Percentiles rank a stretch among this genome's conserved stretches.
These are phyloP conservation scores for Orychophragmus violaceus DNA, from an alignment of 345 rosid species.

Conservation along the genomic window DNA sequence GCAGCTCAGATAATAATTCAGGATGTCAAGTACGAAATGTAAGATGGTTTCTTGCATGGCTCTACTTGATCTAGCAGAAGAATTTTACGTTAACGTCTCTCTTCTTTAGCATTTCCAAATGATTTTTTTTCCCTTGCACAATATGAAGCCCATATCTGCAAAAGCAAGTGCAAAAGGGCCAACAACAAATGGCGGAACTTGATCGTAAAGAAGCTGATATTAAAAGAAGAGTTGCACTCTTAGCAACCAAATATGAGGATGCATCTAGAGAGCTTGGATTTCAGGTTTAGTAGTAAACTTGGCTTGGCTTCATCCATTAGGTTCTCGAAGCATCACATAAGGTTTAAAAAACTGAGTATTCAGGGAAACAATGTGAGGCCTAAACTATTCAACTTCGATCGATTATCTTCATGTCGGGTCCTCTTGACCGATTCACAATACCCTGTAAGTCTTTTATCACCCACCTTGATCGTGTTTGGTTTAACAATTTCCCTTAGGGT, in stretches of 20 bases:
- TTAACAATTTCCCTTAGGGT: too few species aligned
- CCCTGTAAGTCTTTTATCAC: too few species aligned
- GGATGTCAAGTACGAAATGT: constrained; percentile 95
- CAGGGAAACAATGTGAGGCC: constrained; percentile 92
- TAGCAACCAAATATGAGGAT: constrained; percentile 78
- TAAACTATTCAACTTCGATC: too few species aligned
- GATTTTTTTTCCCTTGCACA: not conserved
- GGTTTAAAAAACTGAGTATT: not conserved
- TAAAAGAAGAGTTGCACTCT: constrained; percentile 71
- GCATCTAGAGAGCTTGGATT: constrained; percentile 96
- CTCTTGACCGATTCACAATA: too few species aligned
- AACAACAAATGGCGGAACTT: constrained; percentile 80
- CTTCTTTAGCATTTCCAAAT: constrained; percentile 6
- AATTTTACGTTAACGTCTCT: not conserved
- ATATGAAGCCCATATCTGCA: constrained; percentile 78
- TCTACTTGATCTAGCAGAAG: constrained; percentile 1
- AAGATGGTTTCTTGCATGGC: constrained; percentile 27
- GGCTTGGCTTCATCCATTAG: constrained; percentile 10
- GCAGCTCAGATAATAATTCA: constrained; percentile 89
- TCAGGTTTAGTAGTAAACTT: constrained; percentile 46
- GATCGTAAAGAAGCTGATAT: constrained; percentile 93
- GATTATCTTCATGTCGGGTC: too few species aligned
- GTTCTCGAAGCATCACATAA: constrained; percentile 2
- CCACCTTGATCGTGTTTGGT: too few species aligned
- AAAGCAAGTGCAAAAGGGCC: constrained; percentile 92